Percentiles rank a stretch among this genome's conserved stretches.
These are phyloP conservation scores for Apiospora rasikravindrae DNA, from an alignment of 2,329 filamentous ascomycete genomes.

Conservation along the genomic window DNA sequence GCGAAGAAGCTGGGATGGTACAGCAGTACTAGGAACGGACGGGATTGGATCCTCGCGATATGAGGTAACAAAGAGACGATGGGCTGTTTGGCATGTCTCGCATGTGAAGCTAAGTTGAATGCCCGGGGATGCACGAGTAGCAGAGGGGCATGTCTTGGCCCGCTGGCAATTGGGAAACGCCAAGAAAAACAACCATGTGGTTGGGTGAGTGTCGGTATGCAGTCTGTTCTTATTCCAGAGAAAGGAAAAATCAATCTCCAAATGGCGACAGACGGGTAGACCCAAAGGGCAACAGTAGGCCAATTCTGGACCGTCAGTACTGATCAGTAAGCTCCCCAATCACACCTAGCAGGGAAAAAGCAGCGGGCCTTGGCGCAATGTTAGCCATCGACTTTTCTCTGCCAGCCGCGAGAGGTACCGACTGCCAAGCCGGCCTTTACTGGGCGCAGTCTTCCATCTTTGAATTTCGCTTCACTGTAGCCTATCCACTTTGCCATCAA, in stretches of 20 bases:
- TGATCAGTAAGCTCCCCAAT: conserved; percentile 2
- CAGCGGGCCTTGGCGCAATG: conserved; percentile 1
- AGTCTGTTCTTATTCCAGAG: neutral
- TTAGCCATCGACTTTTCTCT: conserved; percentile 10
- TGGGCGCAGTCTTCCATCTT: conserved; percentile 9
- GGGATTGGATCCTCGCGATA: conserved; percentile 9
- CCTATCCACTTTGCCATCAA: neutral
- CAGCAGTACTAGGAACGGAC: neutral
- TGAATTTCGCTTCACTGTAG: neutral
- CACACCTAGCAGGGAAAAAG: neutral
- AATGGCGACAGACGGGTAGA: neutral
- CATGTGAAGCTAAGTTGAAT: conserved; percentile 1
- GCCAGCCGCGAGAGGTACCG: neutral
- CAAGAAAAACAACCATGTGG: neutral
- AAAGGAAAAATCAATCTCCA: neutral
- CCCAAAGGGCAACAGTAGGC: neutral
- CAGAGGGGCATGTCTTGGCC: conserved; percentile 2
- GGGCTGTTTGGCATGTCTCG: conserved; percentile 14
- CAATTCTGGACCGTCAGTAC: neutral
- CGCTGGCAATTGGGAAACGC: neutral
- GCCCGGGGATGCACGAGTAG: conserved; percentile 2
- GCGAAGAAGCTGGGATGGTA: neutral
- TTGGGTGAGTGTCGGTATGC: conserved; percentile 4
- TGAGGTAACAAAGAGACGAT: conserved; percentile 16
- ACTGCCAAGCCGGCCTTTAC: neutral